phyloP scores from a whole-genome alignment of 768 basidiomycete species.

The Agaricus subrufescens region DNA sequence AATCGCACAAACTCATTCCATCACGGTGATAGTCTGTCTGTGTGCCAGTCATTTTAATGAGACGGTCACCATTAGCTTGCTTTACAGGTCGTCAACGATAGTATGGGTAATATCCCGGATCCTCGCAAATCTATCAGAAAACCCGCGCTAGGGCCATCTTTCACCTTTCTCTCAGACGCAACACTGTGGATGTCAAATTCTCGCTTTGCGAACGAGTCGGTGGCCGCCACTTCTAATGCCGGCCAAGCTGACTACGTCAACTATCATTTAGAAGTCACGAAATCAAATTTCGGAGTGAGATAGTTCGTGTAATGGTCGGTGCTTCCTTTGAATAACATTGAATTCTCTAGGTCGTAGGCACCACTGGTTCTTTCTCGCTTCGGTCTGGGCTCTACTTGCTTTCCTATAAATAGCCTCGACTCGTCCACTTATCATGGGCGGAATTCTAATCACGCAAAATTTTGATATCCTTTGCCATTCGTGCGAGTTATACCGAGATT shows the following conservation, averaged over 20 bases:
- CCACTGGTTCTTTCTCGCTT: background rate
- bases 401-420: background rate
- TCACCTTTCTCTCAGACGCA: constrained; percentile 66
- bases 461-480: background rate
- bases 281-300: constrained; percentile 19
- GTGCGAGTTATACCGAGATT: too few species aligned
- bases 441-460: too few species aligned
- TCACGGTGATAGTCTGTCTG: constrained; percentile 51
- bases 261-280: constrained; percentile 14
- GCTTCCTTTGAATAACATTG: background rate
- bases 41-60: background rate
- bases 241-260: background rate
- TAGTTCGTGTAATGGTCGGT: background rate
- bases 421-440: background rate
- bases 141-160: constrained; percentile 74
- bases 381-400: constrained; percentile 1
- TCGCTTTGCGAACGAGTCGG: background rate
- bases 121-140: constrained; percentile 34
- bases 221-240: background rate
- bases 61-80: background rate
- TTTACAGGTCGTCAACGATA: constrained; percentile 57
- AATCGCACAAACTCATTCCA: constrained; percentile 37
- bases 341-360: background rate
- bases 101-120: constrained; percentile 26
- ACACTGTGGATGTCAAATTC: constrained; percentile 59